Conservation (phyloP, 257 asterid species). For the Plantago ovata region DNA sequence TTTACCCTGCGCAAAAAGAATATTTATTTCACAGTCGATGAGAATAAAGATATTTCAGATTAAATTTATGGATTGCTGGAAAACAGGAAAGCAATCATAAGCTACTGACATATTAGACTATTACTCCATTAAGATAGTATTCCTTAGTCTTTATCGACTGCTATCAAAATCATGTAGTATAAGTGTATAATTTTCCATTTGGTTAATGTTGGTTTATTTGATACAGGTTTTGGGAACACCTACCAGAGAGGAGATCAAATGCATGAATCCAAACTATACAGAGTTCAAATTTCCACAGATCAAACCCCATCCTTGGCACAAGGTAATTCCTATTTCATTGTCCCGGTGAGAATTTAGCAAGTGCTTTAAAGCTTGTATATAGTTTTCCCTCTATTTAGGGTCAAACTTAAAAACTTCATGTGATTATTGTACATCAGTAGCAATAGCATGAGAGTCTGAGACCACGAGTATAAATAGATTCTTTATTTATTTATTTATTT, state of each 20-base stretch:
- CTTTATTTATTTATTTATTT: no score
- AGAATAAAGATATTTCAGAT: not conserved
- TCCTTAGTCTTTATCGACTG: not conserved
- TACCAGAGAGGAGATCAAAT: constrained; percentile 92
- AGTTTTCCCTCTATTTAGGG: not conserved
- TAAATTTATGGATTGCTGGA: not conserved
- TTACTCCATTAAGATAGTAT: not conserved
- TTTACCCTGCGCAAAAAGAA: constrained; percentile 7
- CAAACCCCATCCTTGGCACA: constrained; percentile 99
- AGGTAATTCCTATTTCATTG: constrained; percentile 35
- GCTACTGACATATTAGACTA: not conserved
- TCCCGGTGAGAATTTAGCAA: no score
- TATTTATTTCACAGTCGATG: not conserved
- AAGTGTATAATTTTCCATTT: constrained; percentile 3
- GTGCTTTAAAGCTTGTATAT: not conserved
- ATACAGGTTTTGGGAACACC: constrained; percentile 96
- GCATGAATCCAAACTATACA: constrained; percentile 94
- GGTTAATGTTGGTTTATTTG: constrained; percentile 21
- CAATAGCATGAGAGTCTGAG: no score
- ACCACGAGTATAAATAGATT: no score
- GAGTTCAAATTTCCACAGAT: constrained; percentile 96
- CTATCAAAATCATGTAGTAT: not conserved
- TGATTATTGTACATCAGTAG: not conserved
- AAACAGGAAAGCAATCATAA: not conserved
- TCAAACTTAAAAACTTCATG: not conserved